A percentile compares a stretch with the other conserved stretches of the same genome.
Evolutionary conservation across 371 early-diverging fungal genomes (phyloP).

Genomic region (Mucor plumbeus): DNA sequence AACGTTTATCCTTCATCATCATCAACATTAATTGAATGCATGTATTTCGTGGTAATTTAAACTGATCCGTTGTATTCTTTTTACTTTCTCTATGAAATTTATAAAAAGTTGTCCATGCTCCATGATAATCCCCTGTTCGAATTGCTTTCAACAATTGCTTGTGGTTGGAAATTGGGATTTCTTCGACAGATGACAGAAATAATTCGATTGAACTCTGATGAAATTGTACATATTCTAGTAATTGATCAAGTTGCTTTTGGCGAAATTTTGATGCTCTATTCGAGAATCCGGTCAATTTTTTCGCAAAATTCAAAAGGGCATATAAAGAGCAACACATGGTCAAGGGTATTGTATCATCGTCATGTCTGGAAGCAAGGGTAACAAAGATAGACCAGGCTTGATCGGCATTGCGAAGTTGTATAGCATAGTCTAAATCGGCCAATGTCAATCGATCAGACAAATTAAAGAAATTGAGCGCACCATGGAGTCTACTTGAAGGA

Average conservation of each 20-base stretch:
- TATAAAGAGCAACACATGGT: conserved; percentile 39
- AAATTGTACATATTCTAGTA: conserved; percentile 39
- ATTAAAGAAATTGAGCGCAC: conserved; percentile 33
- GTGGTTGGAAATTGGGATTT: conserved; percentile 38
- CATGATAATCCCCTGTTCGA: conserved; percentile 8
- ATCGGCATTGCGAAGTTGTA: conserved; percentile 44
- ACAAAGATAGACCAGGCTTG: conserved; percentile 47
- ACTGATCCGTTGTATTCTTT: not conserved
- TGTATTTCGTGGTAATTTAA: conserved; percentile 26
- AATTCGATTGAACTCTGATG: conserved; percentile 20
- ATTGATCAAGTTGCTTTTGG: conserved; percentile 37
- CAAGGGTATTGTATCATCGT: conserved; percentile 33
- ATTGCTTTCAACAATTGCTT: conserved; percentile 36
- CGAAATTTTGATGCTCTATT: conserved; percentile 19
- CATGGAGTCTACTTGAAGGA: conserved; percentile 16
- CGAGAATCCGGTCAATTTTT: conserved; percentile 20
- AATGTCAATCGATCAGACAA: conserved; percentile 33
- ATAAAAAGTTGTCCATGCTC: conserved; percentile 35
- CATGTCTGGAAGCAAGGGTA: conserved; percentile 35
- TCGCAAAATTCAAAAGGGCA: conserved; percentile 42
- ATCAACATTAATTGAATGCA: conserved; percentile 38
- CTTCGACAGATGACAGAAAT: conserved; percentile 31
- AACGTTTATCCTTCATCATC: conserved; percentile 24
- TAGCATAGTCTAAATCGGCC: conserved; percentile 41
- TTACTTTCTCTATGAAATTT: conserved; percentile 24